A percentile compares a stretch with the other conserved stretches of the same genome.
Conservation (phyloP, 352 stramenopile genomes). For the Pythium folliculosum region DNA sequence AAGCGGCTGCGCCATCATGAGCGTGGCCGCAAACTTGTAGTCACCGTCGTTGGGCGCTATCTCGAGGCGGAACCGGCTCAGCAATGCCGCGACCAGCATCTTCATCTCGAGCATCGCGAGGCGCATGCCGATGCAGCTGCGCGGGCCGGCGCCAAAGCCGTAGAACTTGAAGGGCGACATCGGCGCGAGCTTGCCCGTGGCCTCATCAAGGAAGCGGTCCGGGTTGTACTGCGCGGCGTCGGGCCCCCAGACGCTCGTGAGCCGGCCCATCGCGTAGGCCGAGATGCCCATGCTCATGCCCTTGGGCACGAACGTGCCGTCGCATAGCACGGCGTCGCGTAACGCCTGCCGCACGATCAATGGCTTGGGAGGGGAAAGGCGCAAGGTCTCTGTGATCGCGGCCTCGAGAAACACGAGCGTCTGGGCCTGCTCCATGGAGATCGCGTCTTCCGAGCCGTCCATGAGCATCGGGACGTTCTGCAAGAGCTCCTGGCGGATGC, state of each 20-base stretch:
- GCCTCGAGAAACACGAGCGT: constrained; percentile 26
- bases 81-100: constrained; percentile 33
- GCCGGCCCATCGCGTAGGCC: constrained; percentile 35
- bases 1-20: constrained; percentile 17
- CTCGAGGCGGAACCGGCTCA: constrained; percentile 37
- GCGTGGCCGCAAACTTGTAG: constrained; percentile 16
- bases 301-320: constrained; percentile 36
- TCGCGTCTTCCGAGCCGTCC: constrained; percentile 9
- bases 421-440: constrained; percentile 19
- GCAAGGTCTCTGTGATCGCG: constrained; percentile 38
- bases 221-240: constrained; percentile 37
- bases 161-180: constrained; percentile 39
- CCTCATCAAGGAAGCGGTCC: constrained; percentile 30
- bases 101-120: constrained; percentile 52
- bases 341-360: constrained; percentile 28
- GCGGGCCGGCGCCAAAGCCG: constrained; percentile 11
- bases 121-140: constrained; percentile 44
- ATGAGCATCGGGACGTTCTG: constrained; percentile 25
- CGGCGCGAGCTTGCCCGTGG: constrained; percentile 15
- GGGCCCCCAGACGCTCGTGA: constrained; percentile 32
- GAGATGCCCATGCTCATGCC: constrained; percentile 31
- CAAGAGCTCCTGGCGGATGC: constrained; percentile 32
- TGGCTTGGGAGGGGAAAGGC: constrained; percentile 36
- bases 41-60: constrained; percentile 17
- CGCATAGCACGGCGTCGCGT: constrained; percentile 34